These are phyloP conservation scores for Jatropha multifida DNA, from an alignment of 441 rosid genomes.

Conservation along the genomic window DNA sequence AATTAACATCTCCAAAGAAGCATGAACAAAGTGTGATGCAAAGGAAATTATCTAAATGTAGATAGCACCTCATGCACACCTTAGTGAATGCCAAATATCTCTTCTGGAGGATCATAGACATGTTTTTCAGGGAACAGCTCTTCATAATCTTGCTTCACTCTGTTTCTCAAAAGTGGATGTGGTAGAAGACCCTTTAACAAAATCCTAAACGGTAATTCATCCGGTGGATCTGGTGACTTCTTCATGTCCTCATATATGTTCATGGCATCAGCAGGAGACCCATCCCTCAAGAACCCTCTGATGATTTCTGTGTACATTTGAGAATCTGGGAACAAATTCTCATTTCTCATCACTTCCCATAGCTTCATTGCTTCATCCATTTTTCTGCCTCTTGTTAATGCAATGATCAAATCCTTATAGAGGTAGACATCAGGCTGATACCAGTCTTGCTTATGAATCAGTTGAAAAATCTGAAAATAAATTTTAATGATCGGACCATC, in stretches of 20 bases:
- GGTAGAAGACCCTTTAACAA: constrained; percentile 87
- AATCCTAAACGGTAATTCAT: constrained; percentile 89
- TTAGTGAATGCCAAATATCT: constrained; percentile 76
- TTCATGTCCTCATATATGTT: constrained; percentile 95
- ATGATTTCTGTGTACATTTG: constrained; percentile 88
- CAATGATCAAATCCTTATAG: constrained; percentile 81
- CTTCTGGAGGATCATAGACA: constrained; percentile 94
- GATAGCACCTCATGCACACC: constrained; percentile 23
- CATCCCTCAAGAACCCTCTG: constrained; percentile 78
- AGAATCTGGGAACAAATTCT: constrained; percentile 78
- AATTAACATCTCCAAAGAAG: background rate
- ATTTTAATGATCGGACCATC: background rate
- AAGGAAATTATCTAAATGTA: background rate
- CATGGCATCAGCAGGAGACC: constrained; percentile 97
- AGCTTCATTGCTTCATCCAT: constrained; percentile 84
- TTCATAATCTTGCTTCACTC: constrained; percentile 93
- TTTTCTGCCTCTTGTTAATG: constrained; percentile 61
- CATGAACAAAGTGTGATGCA: background rate
- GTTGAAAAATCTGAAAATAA: constrained; percentile 59
- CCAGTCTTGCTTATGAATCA: constrained; percentile 84
- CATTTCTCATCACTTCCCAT: constrained; percentile 81
- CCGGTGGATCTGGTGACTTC: constrained; percentile 91
- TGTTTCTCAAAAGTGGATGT: constrained; percentile 85
- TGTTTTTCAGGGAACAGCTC: constrained; percentile 92
- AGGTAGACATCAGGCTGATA: constrained; percentile 77